phyloP scores from a whole-genome alignment of 208 protist species.

The Crithidia fasciculata region DNA sequence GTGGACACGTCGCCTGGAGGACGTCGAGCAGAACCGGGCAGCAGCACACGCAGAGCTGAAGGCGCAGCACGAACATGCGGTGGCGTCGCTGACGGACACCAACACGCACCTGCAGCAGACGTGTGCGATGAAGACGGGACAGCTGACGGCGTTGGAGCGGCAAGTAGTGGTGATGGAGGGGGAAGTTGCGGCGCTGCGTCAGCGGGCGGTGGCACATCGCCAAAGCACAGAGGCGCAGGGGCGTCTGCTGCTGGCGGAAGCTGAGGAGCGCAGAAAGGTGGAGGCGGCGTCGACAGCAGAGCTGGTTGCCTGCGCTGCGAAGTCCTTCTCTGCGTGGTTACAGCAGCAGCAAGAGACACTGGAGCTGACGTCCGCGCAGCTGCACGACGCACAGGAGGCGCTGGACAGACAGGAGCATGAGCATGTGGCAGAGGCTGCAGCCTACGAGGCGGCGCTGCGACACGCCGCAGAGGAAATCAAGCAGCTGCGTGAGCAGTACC shows the following conservation, averaged over 20 bases:
- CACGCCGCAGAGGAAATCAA: conserved; percentile 42
- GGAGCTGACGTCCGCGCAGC: neutral
- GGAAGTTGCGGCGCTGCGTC: conserved; percentile 22
- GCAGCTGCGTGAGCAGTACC: conserved; percentile 21
- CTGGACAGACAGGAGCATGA: conserved; percentile 24
- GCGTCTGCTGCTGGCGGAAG: conserved; percentile 16
- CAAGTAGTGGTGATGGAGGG: conserved; percentile 18
- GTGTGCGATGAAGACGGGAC: conserved; percentile 13
- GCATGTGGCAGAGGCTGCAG: conserved; percentile 20
- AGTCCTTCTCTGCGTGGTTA: neutral
- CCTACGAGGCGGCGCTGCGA: conserved; percentile 40
- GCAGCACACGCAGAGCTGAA: neutral
- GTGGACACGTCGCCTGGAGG: conserved; percentile 21
- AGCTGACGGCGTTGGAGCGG: conserved; percentile 30
- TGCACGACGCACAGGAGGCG: neutral
- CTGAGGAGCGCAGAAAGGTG: conserved; percentile 1
- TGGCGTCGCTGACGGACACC: conserved; percentile 12
- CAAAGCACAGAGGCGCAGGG: conserved; percentile 7
- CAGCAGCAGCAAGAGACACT: conserved; percentile 1
- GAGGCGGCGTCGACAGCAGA: neutral
- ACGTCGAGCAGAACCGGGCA: conserved; percentile 9
- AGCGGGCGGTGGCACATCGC: neutral
- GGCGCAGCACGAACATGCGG: neutral
- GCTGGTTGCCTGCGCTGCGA: neutral
- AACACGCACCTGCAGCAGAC: conserved; percentile 20